Evolutionary conservation across 176 grass and related monocot genomes (phyloP).

Genomic region (Aegilops longissima): DNA sequence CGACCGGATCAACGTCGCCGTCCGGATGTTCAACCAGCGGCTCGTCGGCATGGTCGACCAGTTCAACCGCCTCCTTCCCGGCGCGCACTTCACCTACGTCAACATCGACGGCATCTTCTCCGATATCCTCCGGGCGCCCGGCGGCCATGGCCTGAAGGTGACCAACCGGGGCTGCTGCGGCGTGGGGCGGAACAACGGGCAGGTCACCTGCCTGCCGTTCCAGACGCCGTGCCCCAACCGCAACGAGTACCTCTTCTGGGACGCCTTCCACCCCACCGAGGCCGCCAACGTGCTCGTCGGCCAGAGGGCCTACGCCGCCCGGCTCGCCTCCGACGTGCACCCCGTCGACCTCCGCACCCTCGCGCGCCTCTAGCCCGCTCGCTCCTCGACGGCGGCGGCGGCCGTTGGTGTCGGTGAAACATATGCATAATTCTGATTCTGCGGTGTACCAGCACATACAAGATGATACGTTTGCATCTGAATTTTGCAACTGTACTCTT

Average conservation of each 20-base stretch:
- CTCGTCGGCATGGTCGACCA: conserved; percentile 47
- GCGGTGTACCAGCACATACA: background rate
- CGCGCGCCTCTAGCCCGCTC: conserved; percentile 29
- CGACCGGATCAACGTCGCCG: conserved; percentile 58
- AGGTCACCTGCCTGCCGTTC: conserved; percentile 88
- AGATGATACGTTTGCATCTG: background rate
- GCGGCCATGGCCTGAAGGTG: conserved; percentile 50
- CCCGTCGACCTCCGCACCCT: conserved; percentile 66
- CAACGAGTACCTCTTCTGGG: conserved; percentile 87
- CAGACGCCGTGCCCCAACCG: conserved; percentile 69
- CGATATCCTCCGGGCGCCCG: conserved; percentile 50
- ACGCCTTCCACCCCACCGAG: conserved; percentile 94
- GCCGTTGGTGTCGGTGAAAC: background rate
- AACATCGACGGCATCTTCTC: conserved; percentile 67
- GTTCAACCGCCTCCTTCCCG: conserved; percentile 68
- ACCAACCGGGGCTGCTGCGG: conserved; percentile 75
- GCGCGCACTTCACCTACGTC: conserved; percentile 78
- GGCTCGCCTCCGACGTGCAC: conserved; percentile 58
- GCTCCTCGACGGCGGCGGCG: background rate
- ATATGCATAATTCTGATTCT: background rate
- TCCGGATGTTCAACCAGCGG: conserved; percentile 70
- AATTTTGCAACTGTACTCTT: background rate
- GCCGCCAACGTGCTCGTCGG: conserved; percentile 64
- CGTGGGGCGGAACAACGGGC: conserved; percentile 94
- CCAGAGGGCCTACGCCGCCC: conserved; percentile 58